Evolutionary conservation across 306 rosid species (phyloP).

Genomic region (Acmispon strigosus): DNA sequence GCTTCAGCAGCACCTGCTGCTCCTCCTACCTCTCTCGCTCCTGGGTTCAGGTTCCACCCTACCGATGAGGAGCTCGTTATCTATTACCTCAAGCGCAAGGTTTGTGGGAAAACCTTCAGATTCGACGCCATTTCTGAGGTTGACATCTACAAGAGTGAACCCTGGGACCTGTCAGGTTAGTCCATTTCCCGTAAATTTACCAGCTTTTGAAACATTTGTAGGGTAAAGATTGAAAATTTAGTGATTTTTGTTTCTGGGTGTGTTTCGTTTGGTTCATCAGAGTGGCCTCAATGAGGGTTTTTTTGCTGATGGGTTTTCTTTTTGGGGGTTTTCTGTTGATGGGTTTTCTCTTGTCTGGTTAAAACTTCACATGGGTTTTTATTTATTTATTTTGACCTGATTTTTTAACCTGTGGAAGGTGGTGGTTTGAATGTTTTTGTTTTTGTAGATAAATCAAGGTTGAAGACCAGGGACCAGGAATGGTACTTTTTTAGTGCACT

Average conservation of each 20-base stretch:
- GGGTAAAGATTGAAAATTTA: background rate
- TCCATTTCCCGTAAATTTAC: background rate
- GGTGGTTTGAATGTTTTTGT: slow-evolving; percentile 11
- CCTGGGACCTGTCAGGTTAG: slow-evolving; percentile 92
- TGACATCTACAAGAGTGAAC: slow-evolving; percentile 91
- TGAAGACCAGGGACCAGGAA: slow-evolving; percentile 99
- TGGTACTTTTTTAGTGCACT: slow-evolving; percentile 94
- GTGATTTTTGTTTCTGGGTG: background rate
- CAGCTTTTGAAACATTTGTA: background rate
- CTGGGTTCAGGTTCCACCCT: slow-evolving; percentile 96
- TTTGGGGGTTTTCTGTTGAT: background rate
- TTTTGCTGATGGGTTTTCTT: slow-evolving; percentile 1
- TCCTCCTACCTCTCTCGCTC: slow-evolving; percentile 83
- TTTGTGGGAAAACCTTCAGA: slow-evolving; percentile 66
- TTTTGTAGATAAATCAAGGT: slow-evolving; percentile 68
- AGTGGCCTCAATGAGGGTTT: background rate
- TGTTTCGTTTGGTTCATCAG: background rate
- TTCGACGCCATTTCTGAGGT: slow-evolving; percentile 92
- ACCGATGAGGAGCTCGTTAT: slow-evolving; percentile 95
- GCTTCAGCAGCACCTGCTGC: slow-evolving; percentile 20
- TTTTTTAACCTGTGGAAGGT: background rate
- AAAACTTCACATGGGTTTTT: background rate
- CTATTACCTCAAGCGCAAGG: slow-evolving; percentile 93
- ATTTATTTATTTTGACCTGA: background rate
- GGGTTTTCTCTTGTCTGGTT: background rate